Conservation (phyloP, 2,329 filamentous ascomycete genomes). For the Fonsecaea nubica region DNA sequence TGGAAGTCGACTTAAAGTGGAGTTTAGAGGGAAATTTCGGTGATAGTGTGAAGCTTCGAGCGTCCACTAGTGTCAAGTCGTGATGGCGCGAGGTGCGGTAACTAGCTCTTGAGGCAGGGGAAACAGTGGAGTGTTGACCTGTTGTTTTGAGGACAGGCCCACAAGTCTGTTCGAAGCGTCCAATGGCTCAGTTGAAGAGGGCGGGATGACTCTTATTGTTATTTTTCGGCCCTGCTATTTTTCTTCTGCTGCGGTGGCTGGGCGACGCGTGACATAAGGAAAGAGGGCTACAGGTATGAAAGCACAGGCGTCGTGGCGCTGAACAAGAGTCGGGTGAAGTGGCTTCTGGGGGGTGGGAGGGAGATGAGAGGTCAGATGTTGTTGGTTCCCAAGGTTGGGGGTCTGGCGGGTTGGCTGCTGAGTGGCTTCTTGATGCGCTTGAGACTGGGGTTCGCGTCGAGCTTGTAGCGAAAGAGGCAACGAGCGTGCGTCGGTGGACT, state of each 20-base stretch:
- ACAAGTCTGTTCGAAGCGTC: constrained; percentile 12
- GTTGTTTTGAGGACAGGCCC: constrained; percentile 12
- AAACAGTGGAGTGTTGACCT: constrained; percentile 4
- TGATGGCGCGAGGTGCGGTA: constrained; percentile 30
- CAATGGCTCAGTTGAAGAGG: constrained; percentile 12
- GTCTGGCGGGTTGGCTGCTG: constrained; percentile 14
- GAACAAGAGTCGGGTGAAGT: constrained; percentile 1
- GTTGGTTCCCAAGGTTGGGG: constrained; percentile 5
- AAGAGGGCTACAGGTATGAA: constrained; percentile 3
- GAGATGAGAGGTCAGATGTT: constrained; percentile 3
- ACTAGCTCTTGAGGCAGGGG: constrained; percentile 27
- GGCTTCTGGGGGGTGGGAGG: not conserved
- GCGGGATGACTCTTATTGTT: constrained; percentile 11
- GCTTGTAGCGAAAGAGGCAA: constrained; percentile 17
- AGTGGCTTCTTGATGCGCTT: constrained; percentile 21
- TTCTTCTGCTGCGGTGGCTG: not conserved
- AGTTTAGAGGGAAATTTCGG: constrained; percentile 21
- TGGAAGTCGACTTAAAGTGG: constrained; percentile 28
- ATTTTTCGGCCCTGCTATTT: constrained; percentile 8
- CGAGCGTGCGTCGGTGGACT: constrained; percentile 8
- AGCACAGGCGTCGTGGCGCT: constrained; percentile 6
- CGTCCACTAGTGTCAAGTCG: constrained; percentile 24
- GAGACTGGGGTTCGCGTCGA: constrained; percentile 23
- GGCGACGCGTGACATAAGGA: constrained; percentile 22
- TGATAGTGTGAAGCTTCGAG: constrained; percentile 30